These are phyloP conservation scores for Primulina tabacum DNA, from an alignment of 257 asterid species.

Conservation along the genomic window DNA sequence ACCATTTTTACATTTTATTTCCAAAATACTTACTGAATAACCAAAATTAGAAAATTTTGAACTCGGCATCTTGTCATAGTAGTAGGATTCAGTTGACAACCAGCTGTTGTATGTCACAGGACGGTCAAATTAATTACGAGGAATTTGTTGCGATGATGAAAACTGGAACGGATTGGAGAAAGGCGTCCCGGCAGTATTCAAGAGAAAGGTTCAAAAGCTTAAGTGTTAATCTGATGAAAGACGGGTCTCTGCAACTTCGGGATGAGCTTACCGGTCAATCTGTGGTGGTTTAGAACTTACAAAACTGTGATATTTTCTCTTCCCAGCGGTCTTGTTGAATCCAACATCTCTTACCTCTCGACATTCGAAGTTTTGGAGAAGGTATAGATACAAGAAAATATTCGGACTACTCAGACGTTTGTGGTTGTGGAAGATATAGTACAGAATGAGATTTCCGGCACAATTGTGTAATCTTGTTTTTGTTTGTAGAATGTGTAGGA, in stretches of 20 bases:
- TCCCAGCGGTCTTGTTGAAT: background rate
- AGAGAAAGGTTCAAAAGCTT: slow-evolving; percentile 57
- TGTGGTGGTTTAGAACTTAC: slow-evolving; percentile 30
- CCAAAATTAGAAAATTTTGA: background rate
- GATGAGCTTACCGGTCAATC: slow-evolving; percentile 49
- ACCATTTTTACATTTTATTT: background rate
- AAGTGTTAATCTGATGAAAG: slow-evolving; percentile 55
- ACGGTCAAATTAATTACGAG: slow-evolving; percentile 45
- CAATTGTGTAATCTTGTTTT: background rate
- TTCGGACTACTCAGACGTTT: background rate
- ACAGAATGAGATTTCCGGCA: background rate
- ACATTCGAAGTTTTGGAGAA: background rate
- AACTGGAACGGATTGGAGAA: slow-evolving; percentile 60
- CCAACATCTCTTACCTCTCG: background rate
- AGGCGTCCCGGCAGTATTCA: slow-evolving; percentile 57
- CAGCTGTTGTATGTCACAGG: slow-evolving; percentile 27
- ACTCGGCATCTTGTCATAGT: background rate
- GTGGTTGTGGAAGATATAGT: background rate
- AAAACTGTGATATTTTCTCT: background rate
- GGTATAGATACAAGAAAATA: background rate
- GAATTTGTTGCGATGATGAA: slow-evolving; percentile 58
- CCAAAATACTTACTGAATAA: background rate
- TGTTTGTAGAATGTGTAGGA: slow-evolving; percentile 8
- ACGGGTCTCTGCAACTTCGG: slow-evolving; percentile 50
- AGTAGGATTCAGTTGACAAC: slow-evolving; percentile 1